phyloP scores from a whole-genome alignment of 2,329 filamentous ascomycete genomes.

The Stromatinia cepivora region DNA sequence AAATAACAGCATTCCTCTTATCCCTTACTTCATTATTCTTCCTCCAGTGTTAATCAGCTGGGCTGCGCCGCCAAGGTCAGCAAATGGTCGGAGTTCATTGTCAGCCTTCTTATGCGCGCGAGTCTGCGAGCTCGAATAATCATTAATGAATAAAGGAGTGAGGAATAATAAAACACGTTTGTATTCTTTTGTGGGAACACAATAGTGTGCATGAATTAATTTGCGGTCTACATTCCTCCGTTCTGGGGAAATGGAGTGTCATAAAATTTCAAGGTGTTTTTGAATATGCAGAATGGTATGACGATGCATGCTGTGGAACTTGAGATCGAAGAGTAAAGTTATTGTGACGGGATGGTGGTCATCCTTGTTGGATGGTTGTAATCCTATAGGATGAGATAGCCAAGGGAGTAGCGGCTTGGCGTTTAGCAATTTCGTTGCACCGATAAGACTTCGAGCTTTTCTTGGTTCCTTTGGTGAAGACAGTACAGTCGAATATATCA shows the following conservation, averaged over 20 bases:
- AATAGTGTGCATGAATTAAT: neutral
- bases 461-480: neutral
- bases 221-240: neutral
- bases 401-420: neutral
- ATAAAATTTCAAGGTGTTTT: neutral
- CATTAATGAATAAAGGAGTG: neutral
- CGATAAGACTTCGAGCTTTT: too few relatives aligned
- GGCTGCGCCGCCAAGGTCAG: neutral
- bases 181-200: neutral
- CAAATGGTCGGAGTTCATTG: neutral
- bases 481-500: neutral
- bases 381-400: conserved; percentile 6
- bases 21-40: neutral
- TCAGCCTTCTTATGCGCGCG: conserved; percentile 1
- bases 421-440: neutral
- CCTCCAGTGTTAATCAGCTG: neutral
- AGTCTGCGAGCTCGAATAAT: too few relatives aligned
- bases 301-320: neutral
- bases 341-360: neutral
- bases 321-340: neutral
- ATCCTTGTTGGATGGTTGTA: conserved; percentile 1
- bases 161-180: neutral
- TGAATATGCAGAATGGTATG: neutral
- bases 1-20: neutral
- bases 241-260: neutral